Conservation (phyloP, 2,329 filamentous ascomycete species). For the Thielaviopsis populi region DNA sequence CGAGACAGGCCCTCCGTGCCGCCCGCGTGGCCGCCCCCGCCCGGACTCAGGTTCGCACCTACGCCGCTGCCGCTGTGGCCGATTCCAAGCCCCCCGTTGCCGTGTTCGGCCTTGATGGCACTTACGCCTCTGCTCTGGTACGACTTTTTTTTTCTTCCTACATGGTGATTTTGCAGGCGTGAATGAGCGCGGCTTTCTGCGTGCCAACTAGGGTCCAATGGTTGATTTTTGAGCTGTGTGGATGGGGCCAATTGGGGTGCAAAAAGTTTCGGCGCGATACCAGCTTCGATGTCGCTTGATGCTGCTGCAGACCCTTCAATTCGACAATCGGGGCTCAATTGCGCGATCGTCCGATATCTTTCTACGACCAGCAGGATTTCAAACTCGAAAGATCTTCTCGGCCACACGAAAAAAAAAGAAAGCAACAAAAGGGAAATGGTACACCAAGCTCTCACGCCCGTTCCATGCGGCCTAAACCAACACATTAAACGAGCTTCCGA, state of each 20-base stretch:
- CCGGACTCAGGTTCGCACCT: constrained; percentile 52
- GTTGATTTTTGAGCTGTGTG: not conserved
- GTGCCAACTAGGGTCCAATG: not conserved
- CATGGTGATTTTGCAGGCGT: not conserved
- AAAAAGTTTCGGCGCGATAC: not conserved
- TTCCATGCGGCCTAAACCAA: not conserved
- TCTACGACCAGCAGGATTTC: not conserved
- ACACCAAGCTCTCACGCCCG: not conserved
- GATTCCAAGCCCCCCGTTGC: constrained; percentile 69
- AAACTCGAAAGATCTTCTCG: not conserved
- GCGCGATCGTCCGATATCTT: not conserved
- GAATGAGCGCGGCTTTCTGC: not conserved
- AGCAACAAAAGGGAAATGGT: not conserved
- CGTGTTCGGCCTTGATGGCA: constrained; percentile 92
- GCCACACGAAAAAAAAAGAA: not conserved
- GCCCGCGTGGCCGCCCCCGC: constrained; percentile 47
- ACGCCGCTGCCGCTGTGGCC: constrained; percentile 61
- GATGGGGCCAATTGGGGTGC: not conserved
- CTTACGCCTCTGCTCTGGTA: constrained; percentile 98
- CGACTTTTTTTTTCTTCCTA: constrained; percentile 24
- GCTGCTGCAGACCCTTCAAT: not conserved
- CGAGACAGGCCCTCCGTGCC: constrained; percentile 43
- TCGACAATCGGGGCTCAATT: not conserved
- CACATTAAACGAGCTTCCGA: not conserved
- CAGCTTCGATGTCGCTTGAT: not conserved